Evolutionary conservation across 495 filamentous ascomycete genomes (phyloP).

Genomic region (Talaromyces ruber): DNA sequence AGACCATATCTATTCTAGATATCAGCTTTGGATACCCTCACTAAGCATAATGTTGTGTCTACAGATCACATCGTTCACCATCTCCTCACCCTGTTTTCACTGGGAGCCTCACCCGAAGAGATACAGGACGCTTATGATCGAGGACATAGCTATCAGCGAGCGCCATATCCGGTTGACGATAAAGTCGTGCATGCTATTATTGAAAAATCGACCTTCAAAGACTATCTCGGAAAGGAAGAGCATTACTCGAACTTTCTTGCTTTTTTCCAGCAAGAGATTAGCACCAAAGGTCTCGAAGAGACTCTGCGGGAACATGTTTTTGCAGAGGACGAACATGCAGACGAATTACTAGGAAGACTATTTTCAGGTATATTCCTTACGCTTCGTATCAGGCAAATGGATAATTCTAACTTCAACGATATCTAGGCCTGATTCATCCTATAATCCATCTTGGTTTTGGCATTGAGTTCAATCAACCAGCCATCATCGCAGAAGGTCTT

Average conservation of each 20-base stretch:
- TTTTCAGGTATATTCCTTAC: constrained; percentile 34
- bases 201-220: constrained; percentile 39
- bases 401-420: background rate
- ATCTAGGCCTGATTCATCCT: constrained; percentile 15
- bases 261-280: constrained; percentile 68
- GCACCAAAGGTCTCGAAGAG: constrained; percentile 44
- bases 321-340: constrained; percentile 45
- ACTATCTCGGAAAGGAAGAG: constrained; percentile 40
- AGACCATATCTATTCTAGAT: constrained; percentile 11
- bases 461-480: constrained; percentile 28
- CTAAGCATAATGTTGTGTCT: background rate
- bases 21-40: constrained; percentile 4
- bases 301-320: constrained; percentile 62
- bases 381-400: background rate
- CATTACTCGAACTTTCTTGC: constrained; percentile 60
- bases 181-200: constrained; percentile 41
- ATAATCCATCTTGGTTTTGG: constrained; percentile 31
- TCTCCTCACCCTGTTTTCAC: constrained; percentile 64
- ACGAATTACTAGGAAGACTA: constrained; percentile 52
- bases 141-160: constrained; percentile 56
- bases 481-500: constrained; percentile 23
- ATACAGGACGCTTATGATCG: constrained; percentile 50
- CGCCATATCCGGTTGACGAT: constrained; percentile 26
- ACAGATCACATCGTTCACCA: constrained; percentile 63
- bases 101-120: constrained; percentile 51